Base-by-base conservation (phyloP, 441 rosid species). In the Bocquillonia castaneifolia region DNA sequence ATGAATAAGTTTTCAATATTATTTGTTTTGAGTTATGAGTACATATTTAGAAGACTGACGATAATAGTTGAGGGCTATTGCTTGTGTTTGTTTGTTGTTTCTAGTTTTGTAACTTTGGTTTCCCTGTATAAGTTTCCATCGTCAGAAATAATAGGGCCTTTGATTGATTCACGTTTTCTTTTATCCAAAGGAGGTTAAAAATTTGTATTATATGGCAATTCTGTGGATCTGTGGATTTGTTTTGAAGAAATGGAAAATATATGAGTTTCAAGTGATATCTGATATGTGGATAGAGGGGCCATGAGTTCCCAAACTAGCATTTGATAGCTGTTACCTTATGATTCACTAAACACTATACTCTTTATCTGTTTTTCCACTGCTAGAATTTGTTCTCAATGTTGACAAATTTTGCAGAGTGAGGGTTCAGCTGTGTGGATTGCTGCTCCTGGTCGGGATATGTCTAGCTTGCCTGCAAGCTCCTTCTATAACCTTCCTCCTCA, bases 381-480 rank as follows among this genome's bases (percentile, higher is more conserved):
- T 39, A 58, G 8, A 7, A 32, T 44, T 60, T 61, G 14, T 39
- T 56, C 45, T 48, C 26, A 26, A 45, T 40, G 37, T 18, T 60
- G 68, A 58, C 64, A 66, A 25, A 50, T 68, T 76, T 81, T 73
- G 77, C 90, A 93, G 98, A 87, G 82, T 64, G 98, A 93, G 79
- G 91, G 89, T 48, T 84, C 88, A n/a, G 85, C 84, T 67, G 83
- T 93, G 73, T 93, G 98, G 98, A 78, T 93, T 57, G 78, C 93
- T 73, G 88, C 88, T 62, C 84, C 88, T 60, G 93, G 90, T 67
- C 82, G 97, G 44, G 98, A 91, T 37, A 78, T 93, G 23, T 57
- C 93, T 36, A 81, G 80, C 80, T 75, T 86, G 82, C 86, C 91
- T 10, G 82, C 84, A 53, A 91, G 81, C 78, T 82, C 98, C 22